Evolutionary conservation across 345 rosid genomes (phyloP), one percentile per base, ranked within the genome.

Genomic region (Raphanus sativus): DNA sequence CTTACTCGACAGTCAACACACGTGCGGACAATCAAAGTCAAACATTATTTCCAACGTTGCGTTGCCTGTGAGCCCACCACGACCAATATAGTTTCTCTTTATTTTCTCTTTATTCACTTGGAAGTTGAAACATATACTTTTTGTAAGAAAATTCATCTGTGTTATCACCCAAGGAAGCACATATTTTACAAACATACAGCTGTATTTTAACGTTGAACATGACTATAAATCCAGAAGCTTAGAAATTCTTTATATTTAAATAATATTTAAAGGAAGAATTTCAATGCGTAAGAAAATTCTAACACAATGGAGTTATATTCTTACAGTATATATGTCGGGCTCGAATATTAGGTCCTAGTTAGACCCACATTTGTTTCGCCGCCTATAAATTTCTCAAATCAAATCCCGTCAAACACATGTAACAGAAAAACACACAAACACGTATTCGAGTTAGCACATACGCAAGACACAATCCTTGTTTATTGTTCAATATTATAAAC

Each of bases 21-120:
- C 82, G 82, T 74, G 82, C 70, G 70, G 60, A 74, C 78, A 73
- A 68, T 62, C 17, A 26, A 73, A 79, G 78, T 62, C 78, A 62
- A 73, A 73, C 1, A 61, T 38, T 52, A 62, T 67, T 74, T 62
- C 74, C 81, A 59, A 29, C 15, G 28, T 73, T 52, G 24, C 65
- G 13, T 48, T 48, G 56, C 38, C 24, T 11, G 26, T 55, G 75
- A 69, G 40, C 40, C 69, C 54, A 58, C 62, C 33, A 67, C 50
- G 73, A 66, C 50, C 34, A 33, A 33, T 10, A 10, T 40, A 40
- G 48, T 10, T 40, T 40, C 48, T 40, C 48, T 38, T 38, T 58
- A 29, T 16, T 29, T 75, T 59, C 29, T 32, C 29, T 48, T 42
- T 68, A 56, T 65, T 75, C 62, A n/a, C 21, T 52, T 52, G 59